A percentile compares a stretch with the other conserved stretches of the same genome.
Evolutionary conservation across 179 eudicot species (phyloP).

Genomic region (Silene vulgaris): DNA sequence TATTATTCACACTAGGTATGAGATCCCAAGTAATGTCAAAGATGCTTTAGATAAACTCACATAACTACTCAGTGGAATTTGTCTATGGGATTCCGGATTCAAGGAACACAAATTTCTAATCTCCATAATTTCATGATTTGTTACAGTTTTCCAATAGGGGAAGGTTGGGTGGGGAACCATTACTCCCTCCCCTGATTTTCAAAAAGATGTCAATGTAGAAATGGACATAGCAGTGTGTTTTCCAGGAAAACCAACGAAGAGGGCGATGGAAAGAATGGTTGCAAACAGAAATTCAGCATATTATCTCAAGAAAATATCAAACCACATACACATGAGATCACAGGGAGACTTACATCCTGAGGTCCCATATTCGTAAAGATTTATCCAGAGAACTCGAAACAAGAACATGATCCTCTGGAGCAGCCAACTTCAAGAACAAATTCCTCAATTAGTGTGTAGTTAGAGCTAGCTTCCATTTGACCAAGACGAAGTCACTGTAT

Average conservation of each 20-base stretch:
- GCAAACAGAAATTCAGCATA: background rate
- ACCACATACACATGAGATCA: conserved; percentile 3
- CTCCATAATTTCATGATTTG: background rate
- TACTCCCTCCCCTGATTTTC: background rate
- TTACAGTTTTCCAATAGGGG: background rate
- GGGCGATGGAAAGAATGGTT: background rate
- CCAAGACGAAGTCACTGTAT: conserved; percentile 1
- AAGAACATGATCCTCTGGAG: conserved; percentile 75
- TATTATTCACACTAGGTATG: background rate
- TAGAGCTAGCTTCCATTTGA: background rate
- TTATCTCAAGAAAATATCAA: conserved; percentile 18
- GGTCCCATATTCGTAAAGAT: conserved; percentile 84
- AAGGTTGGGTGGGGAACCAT: conserved; percentile 1
- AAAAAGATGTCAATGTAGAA: background rate
- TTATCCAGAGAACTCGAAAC: conserved; percentile 90
- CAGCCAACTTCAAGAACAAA: conserved; percentile 67
- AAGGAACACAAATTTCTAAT: background rate
- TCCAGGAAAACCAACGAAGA: conserved; percentile 6
- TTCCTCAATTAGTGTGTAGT: conserved; percentile 13
- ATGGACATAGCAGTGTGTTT: background rate
- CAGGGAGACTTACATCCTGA: conserved; percentile 64
- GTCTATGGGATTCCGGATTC: background rate
- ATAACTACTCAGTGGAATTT: background rate
- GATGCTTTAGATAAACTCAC: background rate
- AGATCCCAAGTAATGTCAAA: background rate